A percentile compares a stretch with the other conserved stretches of the same genome.
Conservation (phyloP, 2,329 filamentous ascomycete species). For the Pestalotiopsis sp. region DNA sequence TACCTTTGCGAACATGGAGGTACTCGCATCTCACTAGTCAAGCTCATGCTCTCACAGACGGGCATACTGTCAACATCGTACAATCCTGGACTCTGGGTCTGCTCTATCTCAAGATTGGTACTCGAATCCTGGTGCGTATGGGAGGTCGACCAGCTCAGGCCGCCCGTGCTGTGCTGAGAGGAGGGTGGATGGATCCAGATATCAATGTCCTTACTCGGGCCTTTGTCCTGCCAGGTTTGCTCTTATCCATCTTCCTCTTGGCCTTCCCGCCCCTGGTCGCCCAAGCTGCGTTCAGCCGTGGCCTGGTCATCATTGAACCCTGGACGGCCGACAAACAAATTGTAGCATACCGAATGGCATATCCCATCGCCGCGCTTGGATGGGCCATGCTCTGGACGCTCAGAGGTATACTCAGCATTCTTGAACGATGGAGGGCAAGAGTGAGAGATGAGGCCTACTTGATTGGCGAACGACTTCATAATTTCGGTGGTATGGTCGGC, state of each 20-base stretch:
- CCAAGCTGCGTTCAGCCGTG: slow-evolving; percentile 43
- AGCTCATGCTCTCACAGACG: slow-evolving; percentile 25
- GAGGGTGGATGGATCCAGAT: slow-evolving; percentile 80
- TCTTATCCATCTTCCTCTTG: slow-evolving; percentile 66
- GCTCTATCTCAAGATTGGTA: slow-evolving; percentile 82
- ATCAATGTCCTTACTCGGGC: slow-evolving; percentile 78
- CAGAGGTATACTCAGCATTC: slow-evolving; percentile 60
- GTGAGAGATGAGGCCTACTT: slow-evolving; percentile 95
- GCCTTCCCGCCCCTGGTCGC: slow-evolving; percentile 66
- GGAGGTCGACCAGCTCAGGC: slow-evolving; percentile 73
- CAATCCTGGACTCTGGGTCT: slow-evolving; percentile 95
- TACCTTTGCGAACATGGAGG: slow-evolving; percentile 84
- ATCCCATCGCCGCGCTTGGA: slow-evolving; percentile 64
- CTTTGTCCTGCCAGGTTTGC: slow-evolving; percentile 76
- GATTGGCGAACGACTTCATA: slow-evolving; percentile 92
- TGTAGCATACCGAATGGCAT: slow-evolving; percentile 63
- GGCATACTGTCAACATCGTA: slow-evolving; percentile 81
- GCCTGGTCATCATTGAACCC: slow-evolving; percentile 22
- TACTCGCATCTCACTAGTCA: slow-evolving; percentile 32
- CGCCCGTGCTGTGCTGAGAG: slow-evolving; percentile 71
- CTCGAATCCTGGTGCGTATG: slow-evolving; percentile 69
- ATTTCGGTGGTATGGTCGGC: slow-evolving; percentile 56
- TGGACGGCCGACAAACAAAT: slow-evolving; percentile 28
- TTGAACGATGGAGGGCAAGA: slow-evolving; percentile 76
- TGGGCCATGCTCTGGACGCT: slow-evolving; percentile 47